Evolutionary conservation across 2,329 filamentous ascomycete genomes (phyloP).

Genomic region (Torrubiellomyces zombiae): DNA sequence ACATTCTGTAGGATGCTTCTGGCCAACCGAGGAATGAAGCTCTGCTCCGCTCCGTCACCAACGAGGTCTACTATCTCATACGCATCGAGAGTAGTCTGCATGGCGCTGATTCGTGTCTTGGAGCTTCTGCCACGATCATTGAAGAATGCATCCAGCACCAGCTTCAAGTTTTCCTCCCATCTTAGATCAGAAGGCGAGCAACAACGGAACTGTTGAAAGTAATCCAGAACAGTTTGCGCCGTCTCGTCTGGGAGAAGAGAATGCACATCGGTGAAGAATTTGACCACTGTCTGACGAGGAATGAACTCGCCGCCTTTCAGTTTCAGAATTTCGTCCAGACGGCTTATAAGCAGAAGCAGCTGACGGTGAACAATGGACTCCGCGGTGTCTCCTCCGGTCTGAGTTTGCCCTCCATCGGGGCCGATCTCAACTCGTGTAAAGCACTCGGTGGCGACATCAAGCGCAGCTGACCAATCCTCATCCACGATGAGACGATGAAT

Average conservation of each 20-base stretch:
- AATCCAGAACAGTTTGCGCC: slow-evolving; percentile 45
- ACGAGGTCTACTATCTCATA: slow-evolving; percentile 42
- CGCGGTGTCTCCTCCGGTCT: slow-evolving; percentile 11
- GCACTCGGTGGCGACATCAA: slow-evolving; percentile 43
- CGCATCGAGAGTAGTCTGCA: slow-evolving; percentile 42
- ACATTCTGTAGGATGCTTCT: slow-evolving; percentile 44
- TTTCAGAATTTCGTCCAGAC: slow-evolving; percentile 30
- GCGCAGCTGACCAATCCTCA: slow-evolving; percentile 47
- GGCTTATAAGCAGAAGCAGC: slow-evolving; percentile 25
- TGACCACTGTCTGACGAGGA: slow-evolving; percentile 49
- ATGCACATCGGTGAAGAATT: slow-evolving; percentile 48
- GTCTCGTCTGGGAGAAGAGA: slow-evolving; percentile 46
- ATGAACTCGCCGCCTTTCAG: slow-evolving; percentile 35
- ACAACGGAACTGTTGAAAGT: slow-evolving; percentile 51
- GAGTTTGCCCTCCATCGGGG: slow-evolving; percentile 9
- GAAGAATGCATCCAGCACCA: slow-evolving; percentile 47
- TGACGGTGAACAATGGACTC: slow-evolving; percentile 25
- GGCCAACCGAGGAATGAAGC: slow-evolving; percentile 41
- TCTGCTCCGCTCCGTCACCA: slow-evolving; percentile 39
- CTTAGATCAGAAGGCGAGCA: slow-evolving; percentile 54
- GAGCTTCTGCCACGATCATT: slow-evolving; percentile 43
- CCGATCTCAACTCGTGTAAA: slow-evolving; percentile 16
- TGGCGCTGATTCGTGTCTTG: slow-evolving; percentile 42
- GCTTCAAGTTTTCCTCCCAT: slow-evolving; percentile 48
- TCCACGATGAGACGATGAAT: slow-evolving; percentile 42